Percentiles rank a stretch among this genome's conserved stretches.
phyloP scores from a whole-genome alignment of 306 rosid species.

The Lupinus albus region DNA sequence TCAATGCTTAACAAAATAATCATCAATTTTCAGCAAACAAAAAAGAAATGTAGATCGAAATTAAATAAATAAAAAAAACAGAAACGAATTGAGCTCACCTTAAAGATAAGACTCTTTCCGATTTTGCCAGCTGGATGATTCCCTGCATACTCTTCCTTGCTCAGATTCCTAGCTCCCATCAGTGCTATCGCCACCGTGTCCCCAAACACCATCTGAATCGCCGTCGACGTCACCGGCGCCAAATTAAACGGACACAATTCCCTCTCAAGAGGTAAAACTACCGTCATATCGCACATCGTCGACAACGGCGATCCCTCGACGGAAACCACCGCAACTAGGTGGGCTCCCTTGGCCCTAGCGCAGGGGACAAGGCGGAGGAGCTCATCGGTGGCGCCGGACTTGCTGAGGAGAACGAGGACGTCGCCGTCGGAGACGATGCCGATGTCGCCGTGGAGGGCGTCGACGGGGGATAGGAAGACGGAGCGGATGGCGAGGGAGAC shows the following conservation, averaged over 20 bases:
- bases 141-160: constrained; percentile 82
- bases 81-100: constrained; percentile 43
- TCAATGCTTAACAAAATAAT: not conserved
- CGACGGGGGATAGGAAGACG: constrained; percentile 80
- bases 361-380: constrained; percentile 88
- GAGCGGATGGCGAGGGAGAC: constrained; percentile 89
- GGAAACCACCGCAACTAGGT: constrained; percentile 72
- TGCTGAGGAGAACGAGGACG: constrained; percentile 79
- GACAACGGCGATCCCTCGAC: constrained; percentile 58
- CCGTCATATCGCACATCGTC: constrained; percentile 71
- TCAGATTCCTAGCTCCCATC: constrained; percentile 82
- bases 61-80: no score
- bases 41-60: not conserved
- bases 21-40: not conserved
- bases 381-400: constrained; percentile 91
- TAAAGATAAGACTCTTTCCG: constrained; percentile 93
- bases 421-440: constrained; percentile 66
- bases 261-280: constrained; percentile 84
- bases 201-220: constrained; percentile 96
- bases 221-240: constrained; percentile 98
- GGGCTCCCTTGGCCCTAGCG: constrained; percentile 76
- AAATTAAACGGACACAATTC: constrained; percentile 90
- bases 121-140: constrained; percentile 96
- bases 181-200: constrained; percentile 95
- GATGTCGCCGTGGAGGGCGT: constrained; percentile 98